phyloP scores from a whole-genome alignment of 352 stramenopile species.

The Phytopythium montanum region DNA sequence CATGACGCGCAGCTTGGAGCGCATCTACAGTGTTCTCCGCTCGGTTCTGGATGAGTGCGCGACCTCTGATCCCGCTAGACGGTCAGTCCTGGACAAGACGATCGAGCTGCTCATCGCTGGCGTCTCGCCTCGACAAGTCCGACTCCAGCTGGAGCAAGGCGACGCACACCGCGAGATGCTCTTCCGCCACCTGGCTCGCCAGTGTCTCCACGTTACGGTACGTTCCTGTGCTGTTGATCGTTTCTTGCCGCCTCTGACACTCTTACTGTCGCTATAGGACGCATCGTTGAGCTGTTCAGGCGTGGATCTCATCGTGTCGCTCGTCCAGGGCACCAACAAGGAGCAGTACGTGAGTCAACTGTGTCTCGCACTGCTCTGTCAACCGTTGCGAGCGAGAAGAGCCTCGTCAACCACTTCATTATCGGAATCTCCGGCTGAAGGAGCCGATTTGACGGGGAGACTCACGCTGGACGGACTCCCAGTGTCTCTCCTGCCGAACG shows the following conservation, averaged over 20 bases:
- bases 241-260: conserved; percentile 4
- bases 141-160: conserved; percentile 3
- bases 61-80: conserved; percentile 5
- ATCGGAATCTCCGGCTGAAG: conserved; percentile 5
- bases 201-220: conserved; percentile 50
- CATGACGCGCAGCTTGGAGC: conserved; percentile 24
- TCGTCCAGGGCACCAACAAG: conserved; percentile 45
- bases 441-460: conserved; percentile 10
- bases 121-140: conserved; percentile 9
- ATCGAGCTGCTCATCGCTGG: conserved; percentile 35
- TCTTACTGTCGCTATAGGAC: conserved; percentile 20
- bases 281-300: conserved; percentile 39
- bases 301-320: conserved; percentile 29
- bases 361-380: conserved; percentile 54
- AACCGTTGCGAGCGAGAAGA: conserved; percentile 33
- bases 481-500: conserved; percentile 22
- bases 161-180: conserved; percentile 24
- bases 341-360: conserved; percentile 39
- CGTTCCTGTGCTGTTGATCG: conserved; percentile 5
- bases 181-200: conserved; percentile 41
- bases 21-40: conserved; percentile 37
- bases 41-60: conserved; percentile 33
- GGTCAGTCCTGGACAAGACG: conserved; percentile 8
- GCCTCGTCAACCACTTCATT: conserved; percentile 5
- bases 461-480: conserved; percentile 22